These are phyloP conservation scores for Sanguinoderma infundibulare DNA, from an alignment of 1,284 basidiomycete species.

Conservation along the genomic window DNA sequence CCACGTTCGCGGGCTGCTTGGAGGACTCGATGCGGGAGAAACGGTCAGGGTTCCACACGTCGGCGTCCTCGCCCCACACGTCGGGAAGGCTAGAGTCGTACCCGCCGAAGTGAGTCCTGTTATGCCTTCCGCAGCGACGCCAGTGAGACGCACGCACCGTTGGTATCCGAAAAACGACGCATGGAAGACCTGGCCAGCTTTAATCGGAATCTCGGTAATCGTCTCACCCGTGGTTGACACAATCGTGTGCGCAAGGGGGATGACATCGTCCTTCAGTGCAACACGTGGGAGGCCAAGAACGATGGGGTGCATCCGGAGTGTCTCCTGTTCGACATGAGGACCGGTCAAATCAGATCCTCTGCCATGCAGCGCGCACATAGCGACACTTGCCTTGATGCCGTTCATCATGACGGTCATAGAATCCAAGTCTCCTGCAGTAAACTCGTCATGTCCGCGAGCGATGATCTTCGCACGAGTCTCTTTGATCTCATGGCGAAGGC, in stretches of 20 bases:
- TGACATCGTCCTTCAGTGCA: slow-evolving; percentile 39
- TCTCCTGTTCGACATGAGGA: slow-evolving; percentile 34
- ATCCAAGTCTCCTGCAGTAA: slow-evolving; percentile 36
- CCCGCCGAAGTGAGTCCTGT: no score
- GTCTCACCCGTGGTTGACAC: slow-evolving; percentile 34
- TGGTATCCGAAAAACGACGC: slow-evolving; percentile 37
- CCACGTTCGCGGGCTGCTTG: slow-evolving; percentile 43
- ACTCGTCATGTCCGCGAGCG: slow-evolving; percentile 31
- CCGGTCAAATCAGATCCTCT: background rate
- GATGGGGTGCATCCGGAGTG: slow-evolving; percentile 43
- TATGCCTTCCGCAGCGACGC: no score
- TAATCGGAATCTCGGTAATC: slow-evolving; percentile 39
- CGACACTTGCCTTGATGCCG: slow-evolving; percentile 20
- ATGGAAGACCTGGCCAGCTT: slow-evolving; percentile 42
- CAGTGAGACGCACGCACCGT: slow-evolving; percentile 29
- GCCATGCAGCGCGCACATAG: background rate
- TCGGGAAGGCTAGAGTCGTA: slow-evolving; percentile 34
- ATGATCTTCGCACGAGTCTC: slow-evolving; percentile 23
- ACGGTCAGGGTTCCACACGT: slow-evolving; percentile 58
- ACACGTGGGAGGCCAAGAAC: slow-evolving; percentile 34
- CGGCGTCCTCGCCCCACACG: slow-evolving; percentile 55
- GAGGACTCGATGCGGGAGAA: slow-evolving; percentile 36
- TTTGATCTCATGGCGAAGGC: slow-evolving; percentile 34
- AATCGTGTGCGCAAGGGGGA: slow-evolving; percentile 46
- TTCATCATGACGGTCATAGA: slow-evolving; percentile 26